These are phyloP conservation scores for Claviceps capensis DNA, from an alignment of 2,329 filamentous ascomycete genomes.

Conservation along the genomic window DNA sequence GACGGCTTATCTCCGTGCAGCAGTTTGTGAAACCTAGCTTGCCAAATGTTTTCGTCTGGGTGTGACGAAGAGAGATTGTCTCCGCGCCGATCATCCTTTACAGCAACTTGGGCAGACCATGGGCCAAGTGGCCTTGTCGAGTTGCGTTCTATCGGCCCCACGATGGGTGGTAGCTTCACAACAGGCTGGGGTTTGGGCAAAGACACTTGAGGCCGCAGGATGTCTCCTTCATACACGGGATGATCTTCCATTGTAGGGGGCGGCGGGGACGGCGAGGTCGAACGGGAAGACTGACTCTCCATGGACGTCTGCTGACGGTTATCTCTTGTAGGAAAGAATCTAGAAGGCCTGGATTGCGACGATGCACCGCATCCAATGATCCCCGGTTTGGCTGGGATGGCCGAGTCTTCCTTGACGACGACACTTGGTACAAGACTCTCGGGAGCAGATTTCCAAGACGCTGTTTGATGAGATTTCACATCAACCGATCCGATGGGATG, in stretches of 20 bases:
- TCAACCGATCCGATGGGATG: constrained; percentile 14
- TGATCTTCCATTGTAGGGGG: constrained; percentile 58
- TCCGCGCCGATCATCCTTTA: constrained; percentile 17
- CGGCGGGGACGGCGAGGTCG: constrained; percentile 53
- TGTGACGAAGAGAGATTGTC: constrained; percentile 9
- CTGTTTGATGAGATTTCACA: constrained; percentile 14
- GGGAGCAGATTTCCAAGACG: constrained; percentile 18
- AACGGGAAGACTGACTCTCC: constrained; percentile 25
- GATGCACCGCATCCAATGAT: constrained; percentile 20
- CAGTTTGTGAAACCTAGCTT: constrained; percentile 70
- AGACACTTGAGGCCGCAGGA: constrained; percentile 51
- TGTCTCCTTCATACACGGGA: constrained; percentile 57
- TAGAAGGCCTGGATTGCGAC: constrained; percentile 37
- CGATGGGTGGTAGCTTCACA: constrained; percentile 63
- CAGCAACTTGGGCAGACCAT: constrained; percentile 22
- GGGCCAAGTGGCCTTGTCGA: constrained; percentile 15
- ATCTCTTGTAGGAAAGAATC: constrained; percentile 48
- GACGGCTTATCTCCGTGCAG: constrained; percentile 54
- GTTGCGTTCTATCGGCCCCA: constrained; percentile 12
- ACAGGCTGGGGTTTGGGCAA: constrained; percentile 58
- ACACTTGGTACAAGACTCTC: constrained; percentile 12
- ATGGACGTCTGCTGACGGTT: constrained; percentile 26
- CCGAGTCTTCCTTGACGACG: constrained; percentile 12
- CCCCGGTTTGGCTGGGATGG: constrained; percentile 11
- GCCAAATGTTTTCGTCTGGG: constrained; percentile 45